Evolutionary conservation across 2,329 filamentous ascomycete genomes (phyloP), one percentile per base, ranked within the genome.

Genomic region (Anthostomella pinea): DNA sequence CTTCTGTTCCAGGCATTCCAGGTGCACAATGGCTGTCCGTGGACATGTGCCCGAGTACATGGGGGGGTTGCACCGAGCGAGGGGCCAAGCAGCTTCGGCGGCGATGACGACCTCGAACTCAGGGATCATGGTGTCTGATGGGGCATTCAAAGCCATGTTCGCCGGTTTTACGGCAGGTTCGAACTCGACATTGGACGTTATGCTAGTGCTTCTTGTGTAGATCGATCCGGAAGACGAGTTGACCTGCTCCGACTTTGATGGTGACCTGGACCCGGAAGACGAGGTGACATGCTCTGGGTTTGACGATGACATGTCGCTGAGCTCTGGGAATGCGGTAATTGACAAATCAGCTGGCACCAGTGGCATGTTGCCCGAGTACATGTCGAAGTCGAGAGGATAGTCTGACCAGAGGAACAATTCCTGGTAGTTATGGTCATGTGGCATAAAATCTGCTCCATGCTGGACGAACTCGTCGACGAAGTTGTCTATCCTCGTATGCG

Each of bases 1-100:
- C 45, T 68, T 70, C 16, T 69, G 63, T 47, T 74, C 71, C 16
- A 77, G 56, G 29, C 65, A 69, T 49, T 75, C 70, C 0, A 76
- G 60, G 41, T 76, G 71, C 16, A 72, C 61, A 21, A 73, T 70
- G 4, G 70, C 70, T 6, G 72, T 75, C 4, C 67, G 63, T 0
- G 69, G 70, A 33, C 71, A 75, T 1, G 60, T 54, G 3, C 60
- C 65, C 0, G 69, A 69, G 44, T 62, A 70, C 9, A 65, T 57
- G 2, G 63, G 64, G 1, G 65, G 67, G 38, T 69, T 75, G 51
- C 73, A 75, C 13, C 70, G 63, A 3, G 71, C 72, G 19, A 76
- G 49, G 9, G 72, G 71, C 73, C 72, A 77, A 1, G 65, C 67
- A 2, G 63, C 63, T 45, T 75, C 71, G 1, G 70, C 66, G 1